Evolutionary conservation across 2,329 filamentous ascomycete genomes (phyloP), one percentile per base, ranked within the genome.

Genomic region (Alternaria triticimaculans): DNA sequence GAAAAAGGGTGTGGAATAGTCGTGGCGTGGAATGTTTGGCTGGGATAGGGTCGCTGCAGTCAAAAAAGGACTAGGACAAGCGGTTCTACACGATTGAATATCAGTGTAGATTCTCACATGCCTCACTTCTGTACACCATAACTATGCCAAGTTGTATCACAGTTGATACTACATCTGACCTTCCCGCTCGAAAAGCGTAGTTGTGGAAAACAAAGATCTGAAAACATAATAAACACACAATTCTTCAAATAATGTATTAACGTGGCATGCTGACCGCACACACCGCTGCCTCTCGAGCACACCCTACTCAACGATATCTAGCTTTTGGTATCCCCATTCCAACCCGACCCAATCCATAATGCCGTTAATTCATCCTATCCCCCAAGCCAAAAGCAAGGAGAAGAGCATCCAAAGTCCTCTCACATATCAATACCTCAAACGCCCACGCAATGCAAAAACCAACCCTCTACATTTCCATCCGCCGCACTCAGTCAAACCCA

Each of bases 401-500:
- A 15, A 48, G 37, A 53, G 49, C 28, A 49, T 49, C 45, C 49
- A 53, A 53, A 37, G 49, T 20, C 15, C 15, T 20, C 10, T 0
- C 11, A 15, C 18, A 6, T 20, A 11, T 10, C 18, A 30, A 33
- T 18, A 44, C 46, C 28, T 41, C 15, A 23, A 54, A 62, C 62
- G 59, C 58, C 62, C 21, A 55, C 59, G 62, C 62, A 62, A 64
- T 62, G 62, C 59, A 55, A 53, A 30, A 23, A 37, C 21, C n/a
- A n/a, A n/a, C n/a, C n/a, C n/a, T n/a, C n/a, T n/a, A n/a, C n/a
- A n/a, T n/a, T 18, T 49, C 21, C 23, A 33, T 30, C 55, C n/a
- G 23, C 53, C 25, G 11, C 15, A 23, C 57, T 21, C 10, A 15
- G 21, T 26, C 20, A 46, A 18, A 15, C 14, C n/a, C 21, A n/a